phyloP scores from a whole-genome alignment of 306 rosid species.

The Cucumis sativus region DNA sequence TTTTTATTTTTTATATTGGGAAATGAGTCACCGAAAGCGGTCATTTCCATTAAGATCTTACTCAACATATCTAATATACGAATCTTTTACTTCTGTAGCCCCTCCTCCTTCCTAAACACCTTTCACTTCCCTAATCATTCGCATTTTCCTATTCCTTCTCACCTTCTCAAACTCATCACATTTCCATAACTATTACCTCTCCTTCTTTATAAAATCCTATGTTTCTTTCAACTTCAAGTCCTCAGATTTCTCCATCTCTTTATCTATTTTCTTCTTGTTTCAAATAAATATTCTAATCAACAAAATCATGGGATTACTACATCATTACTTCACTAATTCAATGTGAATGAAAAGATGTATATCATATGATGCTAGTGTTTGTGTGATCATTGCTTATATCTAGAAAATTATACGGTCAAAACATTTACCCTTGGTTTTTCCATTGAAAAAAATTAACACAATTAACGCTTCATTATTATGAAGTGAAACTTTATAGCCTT shows the following conservation, averaged over 20 bases:
- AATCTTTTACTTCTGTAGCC: background rate
- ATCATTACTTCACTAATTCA: background rate
- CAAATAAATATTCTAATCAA: background rate
- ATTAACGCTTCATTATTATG: background rate
- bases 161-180: no score
- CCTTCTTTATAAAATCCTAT: no score
- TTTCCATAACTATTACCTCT: no score
- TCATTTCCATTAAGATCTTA: background rate
- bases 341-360: background rate
- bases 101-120: no score
- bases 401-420: background rate
- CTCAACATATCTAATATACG: background rate
- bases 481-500: background rate
- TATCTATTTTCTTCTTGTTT: no score
- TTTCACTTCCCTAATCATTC: no score
- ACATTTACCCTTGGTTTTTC: background rate
- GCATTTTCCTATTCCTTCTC: no score
- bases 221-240: no score
- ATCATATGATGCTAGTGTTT: background rate
- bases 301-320: background rate
- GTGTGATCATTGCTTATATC: background rate
- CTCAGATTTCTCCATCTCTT: no score
- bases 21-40: background rate
- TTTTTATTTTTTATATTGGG: background rate
- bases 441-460: background rate